Evolutionary conservation across 2,329 filamentous ascomycete genomes (phyloP).

Genomic region (Neocucurbitaria cava): DNA sequence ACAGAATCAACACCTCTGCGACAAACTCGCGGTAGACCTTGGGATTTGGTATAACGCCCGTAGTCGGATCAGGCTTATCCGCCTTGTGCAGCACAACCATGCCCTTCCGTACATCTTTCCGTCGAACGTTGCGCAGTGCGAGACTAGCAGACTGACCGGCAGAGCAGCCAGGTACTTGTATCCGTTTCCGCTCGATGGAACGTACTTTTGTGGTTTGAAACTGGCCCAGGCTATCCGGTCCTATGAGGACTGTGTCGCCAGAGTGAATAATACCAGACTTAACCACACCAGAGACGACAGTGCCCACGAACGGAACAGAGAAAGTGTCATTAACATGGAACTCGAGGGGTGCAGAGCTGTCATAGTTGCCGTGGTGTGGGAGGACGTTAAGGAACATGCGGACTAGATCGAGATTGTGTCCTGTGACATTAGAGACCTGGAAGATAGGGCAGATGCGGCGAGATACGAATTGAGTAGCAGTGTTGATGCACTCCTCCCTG

Average conservation of each 20-base stretch:
- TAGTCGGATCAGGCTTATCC: constrained; percentile 65
- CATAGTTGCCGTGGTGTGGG: constrained; percentile 92
- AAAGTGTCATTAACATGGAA: constrained; percentile 98
- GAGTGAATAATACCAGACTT: constrained; percentile 83
- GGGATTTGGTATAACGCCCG: constrained; percentile 51
- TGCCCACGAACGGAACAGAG: constrained; percentile 95
- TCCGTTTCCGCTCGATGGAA: constrained; percentile 93
- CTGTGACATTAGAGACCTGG: constrained; percentile 97
- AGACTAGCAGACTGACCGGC: constrained; percentile 94
- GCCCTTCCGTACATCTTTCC: constrained; percentile 94
- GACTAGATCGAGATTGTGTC: constrained; percentile 87
- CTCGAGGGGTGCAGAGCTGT: constrained; percentile 83
- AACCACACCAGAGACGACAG: constrained; percentile 92
- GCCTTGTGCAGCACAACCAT: constrained; percentile 94
- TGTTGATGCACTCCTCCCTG: constrained; percentile 90
- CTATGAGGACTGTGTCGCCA: constrained; percentile 87
- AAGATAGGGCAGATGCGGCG: constrained; percentile 97
- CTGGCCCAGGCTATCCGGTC: constrained; percentile 87
- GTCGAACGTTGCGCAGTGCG: constrained; percentile 82
- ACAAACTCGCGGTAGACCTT: constrained; percentile 61
- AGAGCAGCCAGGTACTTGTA: constrained; percentile 83
- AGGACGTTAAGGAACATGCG: constrained; percentile 94
- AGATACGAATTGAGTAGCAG: constrained; percentile 93
- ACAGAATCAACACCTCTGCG: constrained; percentile 87
- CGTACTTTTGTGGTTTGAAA: constrained; percentile 87